Base-by-base conservation (phyloP, 2,329 filamentous ascomycete genomes). In the Colletotrichum sp. region DNA sequence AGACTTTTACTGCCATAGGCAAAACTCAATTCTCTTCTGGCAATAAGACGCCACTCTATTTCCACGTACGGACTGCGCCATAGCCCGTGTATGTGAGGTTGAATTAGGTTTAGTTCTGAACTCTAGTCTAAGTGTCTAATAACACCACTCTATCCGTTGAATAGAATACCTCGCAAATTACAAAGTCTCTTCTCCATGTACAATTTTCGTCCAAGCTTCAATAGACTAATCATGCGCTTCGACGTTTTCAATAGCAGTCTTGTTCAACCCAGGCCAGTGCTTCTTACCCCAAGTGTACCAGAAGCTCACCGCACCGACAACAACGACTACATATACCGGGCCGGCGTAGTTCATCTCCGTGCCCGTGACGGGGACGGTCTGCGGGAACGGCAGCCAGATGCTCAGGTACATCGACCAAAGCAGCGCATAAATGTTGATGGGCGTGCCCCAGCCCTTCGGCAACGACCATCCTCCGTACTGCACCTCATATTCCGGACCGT, bases 281-380 rank as follows among this genome's bases (percentile, higher is more conserved):
- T 73, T 75, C 70, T 75, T 73, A 1, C 73, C 73, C 64, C 73
- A 68, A 6, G 64, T 72, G 16, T 68, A 73, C 73, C 73, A 75
- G n/a, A 75, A 67, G 36, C 55, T 73, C 26, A 73, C 24, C 8
- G 73, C 73, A 2, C 73, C 73, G 13, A 64, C 32, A 1, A 75
- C 70, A 9, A 72, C 73, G 15, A 73, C 70, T 2, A 75, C 69
- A 52, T 75, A 75, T 8, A 75, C 71, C 5, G 73, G 73, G 1
- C 73, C 73, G 3, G 73, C 73, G 7, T 75, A 75, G 8, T 75
- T 75, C 73, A 75, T 75, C 64, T 75, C 73, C 15, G 73, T 75
- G 10, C 63, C 73, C 16, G 73, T 75, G 6, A 75, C 73, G 5
- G 73, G 73, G 16, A 75, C 30, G 5, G 73, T 75, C 63, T 75